Conservation (phyloP, 768 basidiomycete species). For the Pleurotus platypus region DNA sequence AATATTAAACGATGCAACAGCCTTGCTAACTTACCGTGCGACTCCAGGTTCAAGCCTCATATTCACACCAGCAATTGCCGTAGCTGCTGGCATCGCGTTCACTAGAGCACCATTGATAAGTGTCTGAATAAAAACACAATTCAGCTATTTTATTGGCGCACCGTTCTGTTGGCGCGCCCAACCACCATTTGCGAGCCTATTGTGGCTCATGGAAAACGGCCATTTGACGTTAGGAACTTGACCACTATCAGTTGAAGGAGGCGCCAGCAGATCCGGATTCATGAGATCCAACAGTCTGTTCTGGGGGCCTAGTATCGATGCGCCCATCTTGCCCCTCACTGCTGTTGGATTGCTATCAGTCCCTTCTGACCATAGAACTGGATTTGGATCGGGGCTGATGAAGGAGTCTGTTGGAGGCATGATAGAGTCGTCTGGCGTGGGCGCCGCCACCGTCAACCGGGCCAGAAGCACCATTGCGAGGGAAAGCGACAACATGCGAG, state of each 20-base stretch:
- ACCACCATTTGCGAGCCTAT: constrained; percentile 51
- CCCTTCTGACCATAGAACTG: constrained; percentile 30
- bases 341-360: constrained; percentile 23
- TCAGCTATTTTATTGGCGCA: constrained; percentile 14
- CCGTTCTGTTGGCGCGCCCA: constrained; percentile 61
- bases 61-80: constrained; percentile 39
- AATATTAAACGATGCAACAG: not conserved
- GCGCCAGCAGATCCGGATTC: constrained; percentile 41
- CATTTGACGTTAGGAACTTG: constrained; percentile 49
- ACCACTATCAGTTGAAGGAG: constrained; percentile 42
- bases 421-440: not conserved
- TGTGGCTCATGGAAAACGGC: constrained; percentile 54
- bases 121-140: not conserved
- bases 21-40: constrained; percentile 30
- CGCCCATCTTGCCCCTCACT: constrained; percentile 36
- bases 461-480: not conserved
- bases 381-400: constrained; percentile 36
- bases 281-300: constrained; percentile 34
- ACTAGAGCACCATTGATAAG: constrained; percentile 21
- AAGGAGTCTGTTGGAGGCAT: constrained; percentile 5
- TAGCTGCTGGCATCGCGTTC: constrained; percentile 46
- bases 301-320: constrained; percentile 37
- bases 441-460: not conserved
- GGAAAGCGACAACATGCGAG: not conserved
- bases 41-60: constrained; percentile 51